A percentile compares a stretch with the other conserved stretches of the same genome.
Evolutionary conservation across 2,329 filamentous ascomycete genomes (phyloP).

Genomic region (Trichoderma simmonsii): DNA sequence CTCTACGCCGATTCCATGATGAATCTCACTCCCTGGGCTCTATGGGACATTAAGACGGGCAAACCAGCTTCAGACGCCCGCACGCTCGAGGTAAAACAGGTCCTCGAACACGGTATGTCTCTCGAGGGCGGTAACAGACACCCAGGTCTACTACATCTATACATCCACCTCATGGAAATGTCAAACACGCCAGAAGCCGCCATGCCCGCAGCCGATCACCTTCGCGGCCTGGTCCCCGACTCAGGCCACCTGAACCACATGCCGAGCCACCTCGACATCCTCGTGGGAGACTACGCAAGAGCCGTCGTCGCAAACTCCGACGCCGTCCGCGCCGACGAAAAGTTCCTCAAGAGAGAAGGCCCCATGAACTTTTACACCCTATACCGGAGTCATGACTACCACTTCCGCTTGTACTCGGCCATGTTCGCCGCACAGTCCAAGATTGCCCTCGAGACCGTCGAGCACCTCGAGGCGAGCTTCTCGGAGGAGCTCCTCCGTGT

Average conservation of each 20-base stretch:
- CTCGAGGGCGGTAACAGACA: conserved; percentile 45
- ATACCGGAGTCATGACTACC: conserved; percentile 71
- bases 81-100: conserved; percentile 33
- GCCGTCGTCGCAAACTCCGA: conserved; percentile 65
- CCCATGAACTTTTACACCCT: conserved; percentile 71
- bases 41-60: conserved; percentile 42
- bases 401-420: conserved; percentile 72
- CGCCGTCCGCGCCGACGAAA: conserved; percentile 66
- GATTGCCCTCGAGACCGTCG: conserved; percentile 59
- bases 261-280: conserved; percentile 73
- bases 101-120: conserved; percentile 48
- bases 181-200: conserved; percentile 63
- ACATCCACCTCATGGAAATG: conserved; percentile 79
- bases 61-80: conserved; percentile 31
- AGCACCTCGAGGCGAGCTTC: conserved; percentile 58
- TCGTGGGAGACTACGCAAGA: conserved; percentile 66
- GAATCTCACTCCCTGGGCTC: conserved; percentile 47
- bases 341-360: conserved; percentile 58
- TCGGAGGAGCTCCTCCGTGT: conserved; percentile 62
- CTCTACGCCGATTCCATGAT: conserved; percentile 44
- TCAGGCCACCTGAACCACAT: conserved; percentile 71
- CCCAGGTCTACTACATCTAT: conserved; percentile 69
- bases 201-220: conserved; percentile 56
- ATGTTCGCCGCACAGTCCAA: conserved; percentile 70
- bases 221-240: conserved; percentile 65